These are phyloP conservation scores for Colletotrichum sp. DNA, from an alignment of 2,329 filamentous ascomycete species.

Conservation along the genomic window DNA sequence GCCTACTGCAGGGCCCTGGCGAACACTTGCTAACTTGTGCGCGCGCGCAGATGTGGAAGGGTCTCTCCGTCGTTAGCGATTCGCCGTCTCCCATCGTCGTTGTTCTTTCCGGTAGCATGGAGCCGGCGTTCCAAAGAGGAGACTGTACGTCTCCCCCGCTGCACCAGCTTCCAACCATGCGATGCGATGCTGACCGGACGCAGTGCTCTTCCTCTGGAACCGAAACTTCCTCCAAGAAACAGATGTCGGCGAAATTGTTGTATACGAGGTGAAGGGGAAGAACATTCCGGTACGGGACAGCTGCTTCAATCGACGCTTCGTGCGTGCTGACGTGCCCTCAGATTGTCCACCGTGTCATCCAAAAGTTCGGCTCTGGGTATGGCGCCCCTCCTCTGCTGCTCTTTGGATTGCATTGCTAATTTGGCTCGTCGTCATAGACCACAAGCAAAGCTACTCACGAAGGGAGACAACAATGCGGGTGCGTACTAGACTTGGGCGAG, in stretches of 20 bases:
- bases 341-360: slow-evolving; percentile 92
- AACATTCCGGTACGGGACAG: slow-evolving; percentile 71
- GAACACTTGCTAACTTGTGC: background rate
- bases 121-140: slow-evolving; percentile 81
- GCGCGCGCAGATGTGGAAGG: slow-evolving; percentile 77
- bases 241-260: slow-evolving; percentile 62
- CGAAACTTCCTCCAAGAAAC: slow-evolving; percentile 63
- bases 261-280: slow-evolving; percentile 86
- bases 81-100: slow-evolving; percentile 81
- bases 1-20: background rate
- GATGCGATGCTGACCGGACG: background rate
- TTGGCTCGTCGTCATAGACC: slow-evolving; percentile 39
- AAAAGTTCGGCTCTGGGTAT: slow-evolving; percentile 69
- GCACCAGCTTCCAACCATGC: background rate
- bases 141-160: slow-evolving; percentile 45
- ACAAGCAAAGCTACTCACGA: slow-evolving; percentile 81
- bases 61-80: slow-evolving; percentile 78
- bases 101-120: slow-evolving; percentile 85
- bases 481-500: slow-evolving; percentile 25
- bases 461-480: slow-evolving; percentile 94
- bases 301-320: background rate
- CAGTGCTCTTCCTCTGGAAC: slow-evolving; percentile 74
- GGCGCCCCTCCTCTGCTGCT: slow-evolving; percentile 25
- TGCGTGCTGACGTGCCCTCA: background rate
- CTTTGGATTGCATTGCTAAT: background rate